These are phyloP conservation scores for Mycena epipterygia DNA, from an alignment of 768 basidiomycete genomes.

Conservation along the genomic window DNA sequence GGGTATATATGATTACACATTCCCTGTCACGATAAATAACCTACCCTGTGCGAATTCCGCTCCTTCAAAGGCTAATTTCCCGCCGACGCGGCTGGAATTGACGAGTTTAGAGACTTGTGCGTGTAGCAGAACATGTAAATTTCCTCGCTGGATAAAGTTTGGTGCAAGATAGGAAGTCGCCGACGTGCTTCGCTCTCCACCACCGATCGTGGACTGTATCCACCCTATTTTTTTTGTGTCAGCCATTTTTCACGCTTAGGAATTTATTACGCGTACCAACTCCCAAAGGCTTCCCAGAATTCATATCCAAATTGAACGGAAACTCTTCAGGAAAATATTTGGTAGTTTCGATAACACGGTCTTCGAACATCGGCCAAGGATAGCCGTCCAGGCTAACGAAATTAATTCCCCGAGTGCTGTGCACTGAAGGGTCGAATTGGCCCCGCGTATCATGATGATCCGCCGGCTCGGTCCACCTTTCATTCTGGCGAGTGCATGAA, in stretches of 20 bases:
- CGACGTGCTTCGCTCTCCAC: constrained; percentile 42
- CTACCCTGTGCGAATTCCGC: no score
- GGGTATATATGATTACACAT: no score
- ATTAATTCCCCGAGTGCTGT: constrained; percentile 49
- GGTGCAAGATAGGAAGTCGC: constrained; percentile 47
- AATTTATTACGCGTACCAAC: constrained; percentile 30
- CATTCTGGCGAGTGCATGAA: no score
- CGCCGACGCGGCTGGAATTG: neutral
- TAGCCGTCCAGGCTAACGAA: constrained; percentile 46
- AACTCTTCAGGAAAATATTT: no score
- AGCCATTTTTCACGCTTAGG: neutral
- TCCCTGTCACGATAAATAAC: no score
- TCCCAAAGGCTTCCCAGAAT: constrained; percentile 44
- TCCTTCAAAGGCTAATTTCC: neutral
- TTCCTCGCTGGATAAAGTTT: constrained; percentile 38
- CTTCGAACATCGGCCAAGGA: constrained; percentile 42
- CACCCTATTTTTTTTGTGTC: constrained; percentile 34
- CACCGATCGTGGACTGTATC: constrained; percentile 38
- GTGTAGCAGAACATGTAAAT: constrained; percentile 44
- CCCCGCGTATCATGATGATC: constrained; percentile 55
- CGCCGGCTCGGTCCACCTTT: constrained; percentile 48
- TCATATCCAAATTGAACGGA: constrained; percentile 45
- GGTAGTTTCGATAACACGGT: constrained; percentile 46
- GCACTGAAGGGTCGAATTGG: constrained; percentile 51
- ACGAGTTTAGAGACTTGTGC: constrained; percentile 37